Evolutionary conservation across 139 green algal species (phyloP).

Genomic region (Tetraselmis chui): DNA sequence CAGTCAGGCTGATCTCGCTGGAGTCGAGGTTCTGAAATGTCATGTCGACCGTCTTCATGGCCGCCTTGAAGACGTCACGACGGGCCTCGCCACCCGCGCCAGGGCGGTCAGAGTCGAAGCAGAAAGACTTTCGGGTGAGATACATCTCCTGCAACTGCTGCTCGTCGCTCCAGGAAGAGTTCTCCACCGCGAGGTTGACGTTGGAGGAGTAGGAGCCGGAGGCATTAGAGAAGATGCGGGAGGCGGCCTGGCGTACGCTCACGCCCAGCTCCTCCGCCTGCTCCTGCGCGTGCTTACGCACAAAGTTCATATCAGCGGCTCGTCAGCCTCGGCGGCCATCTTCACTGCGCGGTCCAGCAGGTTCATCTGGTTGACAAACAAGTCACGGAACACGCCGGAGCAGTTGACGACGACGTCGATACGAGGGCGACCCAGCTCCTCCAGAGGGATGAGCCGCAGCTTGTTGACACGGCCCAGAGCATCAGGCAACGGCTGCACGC

Average conservation of each 20-base stretch:
- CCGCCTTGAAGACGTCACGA: slow-evolving; percentile 82
- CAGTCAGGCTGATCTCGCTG: slow-evolving; percentile 94
- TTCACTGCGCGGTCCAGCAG: slow-evolving; percentile 95
- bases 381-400: slow-evolving; percentile 97
- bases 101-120: slow-evolving; percentile 94
- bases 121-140: slow-evolving; percentile 92
- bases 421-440: slow-evolving; percentile 93
- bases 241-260: slow-evolving; percentile 82
- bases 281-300: slow-evolving; percentile 95
- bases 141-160: slow-evolving; percentile 93
- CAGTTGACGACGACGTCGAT: slow-evolving; percentile 99
- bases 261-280: slow-evolving; percentile 82
- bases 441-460: slow-evolving; percentile 94
- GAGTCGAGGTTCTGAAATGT: slow-evolving; percentile 99
- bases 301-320: slow-evolving; percentile 99
- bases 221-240: slow-evolving; percentile 94
- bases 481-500: slow-evolving; percentile 85
- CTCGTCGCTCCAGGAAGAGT: slow-evolving; percentile 92
- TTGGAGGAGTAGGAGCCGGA: slow-evolving; percentile 94
- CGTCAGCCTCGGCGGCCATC: slow-evolving; percentile 94
- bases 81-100: slow-evolving; percentile 83
- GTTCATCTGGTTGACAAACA: slow-evolving; percentile 99
- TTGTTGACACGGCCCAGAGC: slow-evolving; percentile 98
- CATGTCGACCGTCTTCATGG: slow-evolving; percentile 95
- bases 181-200: slow-evolving; percentile 98